Evolutionary conservation across 495 filamentous ascomycete genomes (phyloP), one percentile per base, ranked within the genome.

Genomic region (Letharia columbiana): DNA sequence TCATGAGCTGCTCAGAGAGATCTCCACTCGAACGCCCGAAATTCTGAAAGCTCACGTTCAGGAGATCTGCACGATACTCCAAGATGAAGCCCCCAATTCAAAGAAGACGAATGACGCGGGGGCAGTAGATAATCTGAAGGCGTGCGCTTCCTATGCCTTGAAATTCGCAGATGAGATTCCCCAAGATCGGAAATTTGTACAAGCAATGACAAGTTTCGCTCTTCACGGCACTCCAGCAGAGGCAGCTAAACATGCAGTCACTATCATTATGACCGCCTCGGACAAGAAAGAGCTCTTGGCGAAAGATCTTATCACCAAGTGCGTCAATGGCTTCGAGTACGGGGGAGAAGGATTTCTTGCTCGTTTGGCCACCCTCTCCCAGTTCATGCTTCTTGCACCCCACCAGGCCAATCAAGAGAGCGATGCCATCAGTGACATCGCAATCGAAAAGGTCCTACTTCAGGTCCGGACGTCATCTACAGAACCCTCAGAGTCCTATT

Each of bases 211-310:
- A 52, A 86, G 81, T 67, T 97, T 90, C 73, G 89, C 92, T 4
- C 80, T 91, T 31, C 86, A 90, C 72, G 93, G 94, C 50, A 80
- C 82, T 40, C 93, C 94, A 4, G 83, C 91, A 17, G 86, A 86
- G 69, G 90, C 90, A 20, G 91, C 92, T 12, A 99, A 98, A 75
- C 88, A 97, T 77, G 95, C 94, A 0, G 87, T 98, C 45, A 90
- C 90, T 37, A 90, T 98, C 71, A 79, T 98, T 62, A 87, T 96
- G 79, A 86, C 89, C 33, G 86, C 86, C 18, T 83, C 89, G 39
- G 89, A 94, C 44, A 85, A 87, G 45, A 93, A 90, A 71, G 91
- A 94, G 68, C 86, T 92, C 84, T 89, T 91, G 66, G 90, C 91
- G 4, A 90, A 89, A 57, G 92, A 96, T 70, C 78, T 99, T 4